These are phyloP conservation scores for Papiliotrema terrestris DNA, from an alignment of 1,284 basidiomycete species.

Conservation along the genomic window DNA sequence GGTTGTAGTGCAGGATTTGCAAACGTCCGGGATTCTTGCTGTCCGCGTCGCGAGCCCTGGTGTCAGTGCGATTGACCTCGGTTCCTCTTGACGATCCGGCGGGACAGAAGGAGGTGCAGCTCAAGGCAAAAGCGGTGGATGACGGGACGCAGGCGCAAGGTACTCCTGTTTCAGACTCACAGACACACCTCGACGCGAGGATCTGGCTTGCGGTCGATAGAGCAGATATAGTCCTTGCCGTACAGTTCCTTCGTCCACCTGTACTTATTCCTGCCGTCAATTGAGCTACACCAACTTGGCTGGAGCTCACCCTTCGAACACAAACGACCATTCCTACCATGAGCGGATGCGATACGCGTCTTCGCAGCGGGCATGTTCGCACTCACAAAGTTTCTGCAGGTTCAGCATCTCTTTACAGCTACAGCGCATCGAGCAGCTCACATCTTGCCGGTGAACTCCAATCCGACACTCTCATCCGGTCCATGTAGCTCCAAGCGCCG, in stretches of 20 bases:
- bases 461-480: slow-evolving; percentile 41
- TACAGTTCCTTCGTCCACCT: slow-evolving; percentile 41
- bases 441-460: slow-evolving; percentile 42
- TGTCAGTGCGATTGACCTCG: neutral
- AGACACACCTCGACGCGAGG: slow-evolving; percentile 46
- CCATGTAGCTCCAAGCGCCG: slow-evolving; percentile 43
- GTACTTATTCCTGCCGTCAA: slow-evolving; percentile 36
- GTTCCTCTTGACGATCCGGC: neutral
- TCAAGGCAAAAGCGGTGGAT: too few species aligned
- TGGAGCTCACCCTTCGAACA: slow-evolving; percentile 38
- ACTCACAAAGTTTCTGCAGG: neutral
- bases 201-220: slow-evolving; percentile 44
- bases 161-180: too few species aligned
- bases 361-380: neutral
- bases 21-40: slow-evolving; percentile 35
- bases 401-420: neutral
- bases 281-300: neutral
- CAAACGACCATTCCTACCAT: slow-evolving; percentile 44
- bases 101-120: too few species aligned
- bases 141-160: too few species aligned
- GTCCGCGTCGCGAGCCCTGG: slow-evolving; percentile 30
- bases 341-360: too few species aligned
- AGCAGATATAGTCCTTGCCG: slow-evolving; percentile 44
- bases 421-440: slow-evolving; percentile 18
- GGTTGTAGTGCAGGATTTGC: slow-evolving; percentile 46